phyloP scores from a whole-genome alignment of 192 early-diverging fungal species.

The Rhizoclosmatium sp. region DNA sequence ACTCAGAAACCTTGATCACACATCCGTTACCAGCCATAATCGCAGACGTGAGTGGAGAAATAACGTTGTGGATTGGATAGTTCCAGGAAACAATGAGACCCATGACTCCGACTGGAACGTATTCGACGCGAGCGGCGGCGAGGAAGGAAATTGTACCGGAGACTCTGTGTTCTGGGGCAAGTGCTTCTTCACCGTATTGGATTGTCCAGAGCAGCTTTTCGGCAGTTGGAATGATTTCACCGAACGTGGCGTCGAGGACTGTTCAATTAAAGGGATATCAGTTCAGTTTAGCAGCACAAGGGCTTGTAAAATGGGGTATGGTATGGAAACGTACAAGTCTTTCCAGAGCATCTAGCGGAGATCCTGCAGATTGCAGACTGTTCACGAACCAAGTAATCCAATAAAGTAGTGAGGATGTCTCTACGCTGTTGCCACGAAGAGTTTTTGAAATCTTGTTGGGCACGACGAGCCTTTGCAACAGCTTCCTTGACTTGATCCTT shows the following conservation, averaged over 20 bases:
- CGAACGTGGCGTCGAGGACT: constrained; percentile 83
- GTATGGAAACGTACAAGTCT: constrained; percentile 57
- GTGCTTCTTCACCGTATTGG: constrained; percentile 74
- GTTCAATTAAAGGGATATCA: background rate
- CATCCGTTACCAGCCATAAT: constrained; percentile 87
- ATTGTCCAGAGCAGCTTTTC: constrained; percentile 84
- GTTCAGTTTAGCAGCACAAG: background rate
- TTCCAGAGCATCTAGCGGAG: constrained; percentile 79
- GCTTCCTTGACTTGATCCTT: constrained; percentile 64
- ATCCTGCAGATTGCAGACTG: constrained; percentile 81
- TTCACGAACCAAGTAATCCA: constrained; percentile 74
- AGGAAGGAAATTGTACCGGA: constrained; percentile 77
- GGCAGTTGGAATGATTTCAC: constrained; percentile 82
- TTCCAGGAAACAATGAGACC: constrained; percentile 88
- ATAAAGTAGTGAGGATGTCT: constrained; percentile 71
- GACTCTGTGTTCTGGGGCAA: constrained; percentile 71
- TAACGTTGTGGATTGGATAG: constrained; percentile 71
- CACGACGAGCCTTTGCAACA: constrained; percentile 62
- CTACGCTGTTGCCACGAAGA: constrained; percentile 78
- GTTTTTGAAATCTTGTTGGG: constrained; percentile 73
- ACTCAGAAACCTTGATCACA: constrained; percentile 84
- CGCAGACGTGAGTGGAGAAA: constrained; percentile 83
- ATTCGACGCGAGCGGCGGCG: constrained; percentile 78
- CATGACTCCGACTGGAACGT: constrained; percentile 82
- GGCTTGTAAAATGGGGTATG: background rate